Evolutionary conservation across 2,329 filamentous ascomycete species (phyloP).

Genomic region (Chalaropsis thielavioides): DNA sequence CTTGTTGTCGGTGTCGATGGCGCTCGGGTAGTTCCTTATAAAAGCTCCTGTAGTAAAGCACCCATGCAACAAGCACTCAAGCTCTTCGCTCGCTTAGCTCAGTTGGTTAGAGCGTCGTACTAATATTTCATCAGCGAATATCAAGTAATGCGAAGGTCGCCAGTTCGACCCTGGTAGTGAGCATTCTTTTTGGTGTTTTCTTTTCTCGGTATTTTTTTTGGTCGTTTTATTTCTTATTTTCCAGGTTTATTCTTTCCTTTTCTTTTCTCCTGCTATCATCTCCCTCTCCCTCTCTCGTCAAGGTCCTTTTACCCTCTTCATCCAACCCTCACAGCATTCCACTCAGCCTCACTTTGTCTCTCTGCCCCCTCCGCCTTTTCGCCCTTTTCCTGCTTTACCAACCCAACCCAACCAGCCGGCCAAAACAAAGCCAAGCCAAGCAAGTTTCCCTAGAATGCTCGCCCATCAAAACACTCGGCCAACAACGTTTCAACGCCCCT

Average conservation of each 20-base stretch:
- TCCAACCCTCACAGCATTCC: too few relatives aligned
- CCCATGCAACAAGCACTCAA: slow-evolving; percentile 19
- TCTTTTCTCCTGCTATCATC: not conserved
- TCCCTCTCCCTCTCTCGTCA: not conserved
- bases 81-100: slow-evolving; percentile 16
- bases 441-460: too few relatives aligned
- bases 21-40: not conserved
- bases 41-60: not conserved
- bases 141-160: slow-evolving; percentile 18
- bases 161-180: slow-evolving; percentile 18
- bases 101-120: slow-evolving; percentile 18
- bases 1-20: too few relatives aligned
- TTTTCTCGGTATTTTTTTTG: slow-evolving; percentile 16
- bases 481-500: too few relatives aligned
- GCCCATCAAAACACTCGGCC: too few relatives aligned
- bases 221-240: too few relatives aligned
- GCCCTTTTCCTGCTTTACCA: too few relatives aligned
- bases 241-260: not conserved
- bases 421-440: too few relatives aligned
- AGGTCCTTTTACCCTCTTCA: too few relatives aligned
- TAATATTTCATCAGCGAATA: slow-evolving; percentile 13
- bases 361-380: too few relatives aligned
- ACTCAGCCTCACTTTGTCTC: too few relatives aligned
- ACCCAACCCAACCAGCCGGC: too few relatives aligned
- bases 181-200: slow-evolving; percentile 10